A percentile compares a stretch with the other conserved stretches of the same genome.
These are phyloP conservation scores for Sporothrix pallida DNA, from an alignment of 2,329 filamentous ascomycete genomes.

Conservation along the genomic window DNA sequence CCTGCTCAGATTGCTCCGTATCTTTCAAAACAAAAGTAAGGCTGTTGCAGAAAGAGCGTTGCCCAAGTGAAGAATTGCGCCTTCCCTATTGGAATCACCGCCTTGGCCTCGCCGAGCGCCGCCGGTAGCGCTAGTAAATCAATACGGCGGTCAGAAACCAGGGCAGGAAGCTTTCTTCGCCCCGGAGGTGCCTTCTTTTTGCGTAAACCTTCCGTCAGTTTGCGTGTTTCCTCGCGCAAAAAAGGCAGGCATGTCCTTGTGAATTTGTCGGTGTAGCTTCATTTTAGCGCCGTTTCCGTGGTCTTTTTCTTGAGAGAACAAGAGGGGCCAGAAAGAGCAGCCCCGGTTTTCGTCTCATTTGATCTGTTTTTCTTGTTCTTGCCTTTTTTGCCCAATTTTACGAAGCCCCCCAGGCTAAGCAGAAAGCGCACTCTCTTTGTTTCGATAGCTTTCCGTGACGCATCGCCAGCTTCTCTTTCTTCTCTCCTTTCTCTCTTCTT, in stretches of 20 bases:
- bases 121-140: constrained; percentile 14
- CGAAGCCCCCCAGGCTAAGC: constrained; percentile 26
- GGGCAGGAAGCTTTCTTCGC: background rate
- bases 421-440: constrained; percentile 27
- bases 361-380: constrained; percentile 26
- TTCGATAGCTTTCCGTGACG: constrained; percentile 33
- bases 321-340: background rate
- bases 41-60: constrained; percentile 5
- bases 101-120: constrained; percentile 16
- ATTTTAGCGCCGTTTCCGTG: constrained; percentile 22
- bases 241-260: background rate
- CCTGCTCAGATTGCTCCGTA: background rate
- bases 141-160: background rate
- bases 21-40: background rate
- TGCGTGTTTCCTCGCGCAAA: background rate
- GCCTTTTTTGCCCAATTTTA: constrained; percentile 27
- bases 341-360: constrained; percentile 28
- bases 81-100: constrained; percentile 10
- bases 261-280: constrained; percentile 17
- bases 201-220: background rate
- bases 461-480: constrained; percentile 16
- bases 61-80: background rate
- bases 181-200: constrained; percentile 8
- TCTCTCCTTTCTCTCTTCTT: constrained; percentile 25
- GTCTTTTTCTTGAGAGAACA: constrained; percentile 1